phyloP scores from a whole-genome alignment of 441 rosid species.

The Manihot esculenta region DNA sequence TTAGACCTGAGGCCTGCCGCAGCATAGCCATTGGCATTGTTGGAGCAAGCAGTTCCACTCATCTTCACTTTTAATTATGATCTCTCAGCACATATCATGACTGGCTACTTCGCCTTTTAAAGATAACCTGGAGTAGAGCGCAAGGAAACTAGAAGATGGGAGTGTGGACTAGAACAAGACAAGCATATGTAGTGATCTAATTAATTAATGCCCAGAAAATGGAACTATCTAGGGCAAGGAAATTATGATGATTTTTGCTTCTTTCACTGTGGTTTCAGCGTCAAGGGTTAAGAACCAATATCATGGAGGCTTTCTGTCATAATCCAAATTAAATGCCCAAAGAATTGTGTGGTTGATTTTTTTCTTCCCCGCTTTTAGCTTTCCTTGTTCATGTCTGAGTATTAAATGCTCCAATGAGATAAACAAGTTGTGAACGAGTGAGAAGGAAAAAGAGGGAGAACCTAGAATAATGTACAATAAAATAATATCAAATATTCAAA shows the following conservation, averaged over 20 bases:
- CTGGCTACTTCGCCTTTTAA: constrained; percentile 25
- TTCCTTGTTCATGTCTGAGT: no score
- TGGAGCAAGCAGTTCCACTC: constrained; percentile 27
- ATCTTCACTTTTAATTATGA: constrained; percentile 12
- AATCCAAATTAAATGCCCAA: constrained; percentile 14
- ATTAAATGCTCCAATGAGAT: no score
- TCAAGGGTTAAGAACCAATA: not conserved
- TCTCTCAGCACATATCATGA: not conserved
- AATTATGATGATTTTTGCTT: constrained; percentile 11
- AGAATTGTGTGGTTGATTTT: constrained; percentile 12
- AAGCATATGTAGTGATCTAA: constrained; percentile 18
- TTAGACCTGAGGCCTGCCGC: constrained; percentile 20
- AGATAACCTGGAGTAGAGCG: constrained; percentile 7
- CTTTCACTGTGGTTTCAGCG: not conserved
- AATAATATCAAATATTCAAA: no score
- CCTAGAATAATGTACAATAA: no score
- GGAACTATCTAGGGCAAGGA: not conserved
- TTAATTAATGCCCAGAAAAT: constrained; percentile 13
- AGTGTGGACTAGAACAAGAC: constrained; percentile 21
- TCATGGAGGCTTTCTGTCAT: constrained; percentile 8
- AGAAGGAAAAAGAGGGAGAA: no score
- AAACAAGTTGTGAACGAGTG: no score
- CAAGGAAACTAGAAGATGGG: constrained; percentile 10
- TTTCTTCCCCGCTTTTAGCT: no score
- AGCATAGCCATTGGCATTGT: constrained; percentile 4